phyloP scores from a whole-genome alignment of 805 yeast species.

The Candida chilensis region DNA sequence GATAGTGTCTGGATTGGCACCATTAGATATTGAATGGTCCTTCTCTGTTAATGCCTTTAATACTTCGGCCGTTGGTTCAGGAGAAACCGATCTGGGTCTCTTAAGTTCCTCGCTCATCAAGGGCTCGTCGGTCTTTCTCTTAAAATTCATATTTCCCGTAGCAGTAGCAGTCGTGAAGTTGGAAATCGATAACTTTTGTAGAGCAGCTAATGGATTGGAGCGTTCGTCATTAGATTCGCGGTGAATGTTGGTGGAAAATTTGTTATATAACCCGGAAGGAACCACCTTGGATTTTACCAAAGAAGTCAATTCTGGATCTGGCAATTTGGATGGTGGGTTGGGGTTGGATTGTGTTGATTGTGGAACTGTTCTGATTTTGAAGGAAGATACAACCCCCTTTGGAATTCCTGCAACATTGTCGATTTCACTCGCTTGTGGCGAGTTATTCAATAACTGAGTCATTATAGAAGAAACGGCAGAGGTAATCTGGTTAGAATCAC shows the following conservation, averaged over 20 bases:
- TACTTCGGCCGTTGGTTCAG: no score
- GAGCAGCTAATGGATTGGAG: background rate
- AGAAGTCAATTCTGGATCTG: conserved; percentile 1
- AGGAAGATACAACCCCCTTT: conserved; percentile 16
- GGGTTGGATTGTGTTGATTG: no score
- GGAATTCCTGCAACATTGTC: conserved; percentile 13
- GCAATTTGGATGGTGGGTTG: background rate
- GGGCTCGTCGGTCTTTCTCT: background rate
- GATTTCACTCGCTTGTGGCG: conserved; percentile 1
- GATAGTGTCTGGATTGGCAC: background rate
- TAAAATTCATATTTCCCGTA: background rate
- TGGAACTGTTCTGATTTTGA: conserved; percentile 10
- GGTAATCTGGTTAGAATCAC: conserved; percentile 2
- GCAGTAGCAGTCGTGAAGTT: background rate
- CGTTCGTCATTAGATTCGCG: background rate
- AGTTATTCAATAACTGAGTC: background rate
- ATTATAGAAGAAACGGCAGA: background rate
- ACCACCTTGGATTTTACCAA: background rate
- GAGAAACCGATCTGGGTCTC: conserved; percentile 1
- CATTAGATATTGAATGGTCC: no score
- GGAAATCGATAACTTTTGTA: background rate
- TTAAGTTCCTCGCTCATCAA: background rate
- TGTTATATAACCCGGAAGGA: background rate
- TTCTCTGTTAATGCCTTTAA: no score
- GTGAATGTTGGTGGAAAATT: background rate